Conservation (phyloP, 345 rosid genomes). For the Acer saccharum region DNA sequence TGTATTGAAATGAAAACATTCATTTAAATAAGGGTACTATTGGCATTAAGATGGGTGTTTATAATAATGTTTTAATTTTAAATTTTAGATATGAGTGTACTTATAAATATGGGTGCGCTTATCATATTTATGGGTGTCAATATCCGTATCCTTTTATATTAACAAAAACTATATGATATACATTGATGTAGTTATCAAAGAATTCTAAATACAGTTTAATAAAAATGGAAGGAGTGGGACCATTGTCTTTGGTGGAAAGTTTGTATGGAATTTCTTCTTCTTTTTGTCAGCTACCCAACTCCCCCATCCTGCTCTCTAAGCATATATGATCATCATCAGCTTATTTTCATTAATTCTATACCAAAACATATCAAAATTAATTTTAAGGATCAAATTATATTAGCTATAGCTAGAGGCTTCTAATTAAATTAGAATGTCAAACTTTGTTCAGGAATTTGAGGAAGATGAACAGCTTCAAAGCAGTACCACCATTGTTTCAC, state of each 20-base stretch:
- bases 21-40: too few relatives aligned
- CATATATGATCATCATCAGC: conserved; percentile 27
- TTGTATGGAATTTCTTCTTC: conserved; percentile 36
- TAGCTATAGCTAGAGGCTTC: neutral
- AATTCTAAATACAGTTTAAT: conserved; percentile 30
- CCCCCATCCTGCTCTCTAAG: neutral
- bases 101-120: too few relatives aligned
- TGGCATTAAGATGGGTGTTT: too few relatives aligned
- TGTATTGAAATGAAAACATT: too few relatives aligned
- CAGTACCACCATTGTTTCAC: conserved; percentile 22
- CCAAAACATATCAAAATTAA: conserved; percentile 8
- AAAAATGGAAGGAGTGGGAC: conserved; percentile 18
- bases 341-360: neutral
- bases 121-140: too few relatives aligned
- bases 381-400: conserved; percentile 1
- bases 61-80: too few relatives aligned
- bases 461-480: conserved; percentile 50
- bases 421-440: conserved; percentile 39
- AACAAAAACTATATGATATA: conserved; percentile 9
- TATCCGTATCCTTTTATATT: too few relatives aligned
- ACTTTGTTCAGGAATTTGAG: conserved; percentile 44
- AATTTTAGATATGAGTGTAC: too few relatives aligned
- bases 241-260: conserved; percentile 28
- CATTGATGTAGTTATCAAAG: conserved; percentile 29
- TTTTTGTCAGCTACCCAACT: conserved; percentile 36